Evolutionary conservation across 306 rosid genomes (phyloP), one percentile per base, ranked within the genome.

Genomic region (Cicer chorassanicum): DNA sequence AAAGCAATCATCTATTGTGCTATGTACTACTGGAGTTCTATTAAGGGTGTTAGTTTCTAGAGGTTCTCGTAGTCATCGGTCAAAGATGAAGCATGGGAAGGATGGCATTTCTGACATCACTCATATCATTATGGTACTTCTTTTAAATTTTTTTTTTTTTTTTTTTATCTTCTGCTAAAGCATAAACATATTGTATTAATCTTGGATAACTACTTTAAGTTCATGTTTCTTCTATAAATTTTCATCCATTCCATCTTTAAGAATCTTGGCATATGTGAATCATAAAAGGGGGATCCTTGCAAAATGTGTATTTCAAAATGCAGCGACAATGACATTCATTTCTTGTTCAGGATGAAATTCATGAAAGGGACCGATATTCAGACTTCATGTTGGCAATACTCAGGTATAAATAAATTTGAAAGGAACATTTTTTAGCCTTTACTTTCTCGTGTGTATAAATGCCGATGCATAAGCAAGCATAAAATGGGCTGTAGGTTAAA

Each of bases 311-410:
- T 53, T 45, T 67, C 43, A 62, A 46, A 75, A 60, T 38, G 21
- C 66, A 55, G 68, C 68, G 59, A 79, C 65, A 36, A 61, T 76
- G 59, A 79, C 65, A 36, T 67, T 66, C 56, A 63, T 84, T 70
- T 74, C 39, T 73, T 72, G 40, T 78, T 80, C 85, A 94, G 99
- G 99, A 94, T 77, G 99, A 94, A 87, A 86, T 94, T 87, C 99
- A 94, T 84, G 99, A 94, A 89, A 89, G 99, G 84, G 99, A 94
- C 80, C 90, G 91, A 46, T 83, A 83, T 84, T 89, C 99, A 43
- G 99, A 94, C 76, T 81, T 94, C 72, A 89, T 90, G 92, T 72
- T 94, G 83, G 94, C 99, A 75, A 83, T 94, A 75, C 65, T 94
- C 74, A 94, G 99, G 99, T 86, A 69, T 8, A 15, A 8, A 50